phyloP scores from a whole-genome alignment of 129 eudicot species.

The Logfia minima region DNA sequence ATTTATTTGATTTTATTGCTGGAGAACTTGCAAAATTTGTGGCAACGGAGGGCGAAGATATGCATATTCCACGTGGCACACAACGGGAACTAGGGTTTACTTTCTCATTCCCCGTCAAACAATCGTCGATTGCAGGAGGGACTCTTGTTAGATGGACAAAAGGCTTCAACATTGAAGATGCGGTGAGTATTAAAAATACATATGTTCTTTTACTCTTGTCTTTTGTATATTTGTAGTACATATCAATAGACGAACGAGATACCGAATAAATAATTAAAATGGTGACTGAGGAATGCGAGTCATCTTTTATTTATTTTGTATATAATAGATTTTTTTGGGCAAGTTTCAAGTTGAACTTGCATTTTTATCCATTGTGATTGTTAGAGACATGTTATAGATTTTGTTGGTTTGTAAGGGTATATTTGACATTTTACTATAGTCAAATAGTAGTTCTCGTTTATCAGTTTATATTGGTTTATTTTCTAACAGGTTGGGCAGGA shows the following conservation, averaged over 20 bases:
- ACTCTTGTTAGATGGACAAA: constrained; percentile 90
- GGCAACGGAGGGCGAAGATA: constrained; percentile 71
- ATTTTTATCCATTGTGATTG: background rate
- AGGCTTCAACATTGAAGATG: constrained; percentile 83
- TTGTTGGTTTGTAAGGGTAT: constrained; percentile 22
- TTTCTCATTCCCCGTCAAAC: constrained; percentile 90
- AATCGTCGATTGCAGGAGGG: constrained; percentile 82
- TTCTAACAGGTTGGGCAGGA: constrained; percentile 27
- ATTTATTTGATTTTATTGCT: constrained; percentile 80
- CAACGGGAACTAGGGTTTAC: constrained; percentile 96
- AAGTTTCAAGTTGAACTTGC: background rate
- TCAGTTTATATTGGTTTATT: constrained; percentile 17
- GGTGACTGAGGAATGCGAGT: background rate
- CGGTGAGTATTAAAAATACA: constrained; percentile 44
- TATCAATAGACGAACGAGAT: background rate
- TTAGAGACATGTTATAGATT: background rate
- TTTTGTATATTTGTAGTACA: background rate
- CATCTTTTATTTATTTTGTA: background rate
- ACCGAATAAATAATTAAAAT: background rate
- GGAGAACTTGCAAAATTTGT: constrained; percentile 86
- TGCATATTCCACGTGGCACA: constrained; percentile 66
- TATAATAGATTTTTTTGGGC: background rate
- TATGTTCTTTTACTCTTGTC: background rate
- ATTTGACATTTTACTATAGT: constrained; percentile 11
- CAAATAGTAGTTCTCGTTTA: background rate